Conservation (phyloP, 306 rosid species). For the Abrus precatorius region DNA sequence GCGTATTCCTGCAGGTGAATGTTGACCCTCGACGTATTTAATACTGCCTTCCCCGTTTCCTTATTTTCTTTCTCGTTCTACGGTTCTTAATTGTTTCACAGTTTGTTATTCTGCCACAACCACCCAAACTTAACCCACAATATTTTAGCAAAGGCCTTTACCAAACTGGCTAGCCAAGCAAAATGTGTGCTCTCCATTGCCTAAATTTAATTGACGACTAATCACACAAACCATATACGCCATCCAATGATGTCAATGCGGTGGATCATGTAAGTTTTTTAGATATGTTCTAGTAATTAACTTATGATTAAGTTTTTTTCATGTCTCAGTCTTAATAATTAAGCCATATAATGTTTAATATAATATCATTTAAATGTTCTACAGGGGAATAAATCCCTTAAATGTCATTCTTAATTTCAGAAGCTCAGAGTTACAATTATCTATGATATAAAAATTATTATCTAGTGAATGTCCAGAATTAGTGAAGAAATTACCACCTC, state of each 20-base stretch:
- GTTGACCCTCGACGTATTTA: slow-evolving; percentile 42
- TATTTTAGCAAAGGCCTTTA: not conserved
- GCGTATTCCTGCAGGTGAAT: slow-evolving; percentile 38
- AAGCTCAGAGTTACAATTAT: too few species aligned
- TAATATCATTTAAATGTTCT: too few species aligned
- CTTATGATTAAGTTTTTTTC: too few species aligned
- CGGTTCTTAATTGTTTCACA: slow-evolving; percentile 42
- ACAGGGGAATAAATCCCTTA: too few species aligned
- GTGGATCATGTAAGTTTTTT: not conserved
- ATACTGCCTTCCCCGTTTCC: not conserved
- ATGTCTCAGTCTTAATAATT: too few species aligned
- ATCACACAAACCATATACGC: not conserved
- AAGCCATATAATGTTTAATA: too few species aligned
- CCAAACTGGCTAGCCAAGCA: slow-evolving; percentile 1
- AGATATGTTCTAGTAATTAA: too few species aligned
- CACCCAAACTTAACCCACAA: slow-evolving; percentile 18
- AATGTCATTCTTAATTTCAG: too few species aligned
- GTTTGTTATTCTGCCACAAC: not conserved
- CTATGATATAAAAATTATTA: too few species aligned
- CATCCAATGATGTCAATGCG: not conserved
- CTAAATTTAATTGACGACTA: slow-evolving; percentile 39
- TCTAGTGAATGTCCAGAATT: too few species aligned
- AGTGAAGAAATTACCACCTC: too few species aligned
- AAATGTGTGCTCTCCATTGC: slow-evolving; percentile 15
- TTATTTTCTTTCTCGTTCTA: slow-evolving; percentile 2